Base-by-base conservation (phyloP, 1,284 basidiomycete species). In the Microbotryum saponariae region DNA sequence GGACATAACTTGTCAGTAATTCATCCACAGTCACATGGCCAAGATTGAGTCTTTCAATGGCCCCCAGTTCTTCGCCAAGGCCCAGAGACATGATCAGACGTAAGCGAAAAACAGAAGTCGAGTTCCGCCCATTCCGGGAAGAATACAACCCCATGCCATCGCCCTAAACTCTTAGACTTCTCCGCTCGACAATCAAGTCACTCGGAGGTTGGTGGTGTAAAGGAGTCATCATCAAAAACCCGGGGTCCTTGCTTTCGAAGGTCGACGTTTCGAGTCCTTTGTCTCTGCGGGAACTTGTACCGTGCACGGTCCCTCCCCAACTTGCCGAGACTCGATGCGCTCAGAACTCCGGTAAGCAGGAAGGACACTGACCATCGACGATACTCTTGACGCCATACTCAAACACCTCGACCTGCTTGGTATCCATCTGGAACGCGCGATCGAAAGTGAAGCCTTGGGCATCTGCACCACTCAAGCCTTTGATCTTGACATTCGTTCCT, bases 381-480 rank as follows among this genome's bases (percentile, higher is more conserved):
- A 77, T 78, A 79, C 91, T 92, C 78, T 93, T 97, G 63, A 99
- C 90, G 65, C 96, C 94, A 77, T 94, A 98, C 76, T 98, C 92
- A 74, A 98, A 99, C 55, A 99, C 92, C 74, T 98, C 91, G 58
- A 86, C 80, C 77, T 99, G 96, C 76, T 84, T 82, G 31, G 93
- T 91, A 52, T 82, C 83, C 82, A 96, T 93, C 63, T 91, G 87
- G 74, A 99, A 99, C 42, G 97, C 92, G 64, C 91, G 83, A 77
- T 99, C 96, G 73, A 97, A 97, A 33, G 90, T 91, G 79, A 98
- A 99, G 46, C 93, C 94, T 79, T 90, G 87, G 76, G 71, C 70
- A 31, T 71, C 71, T 3, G 71, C 65, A 6, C 72, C 72, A 46
- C 66, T 67, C 62, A 72, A 66, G 18, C 61, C 60, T 33, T 66